Conservation (phyloP, 192 early-diverging fungal species). For the Rhizoclosmatium globosum region DNA sequence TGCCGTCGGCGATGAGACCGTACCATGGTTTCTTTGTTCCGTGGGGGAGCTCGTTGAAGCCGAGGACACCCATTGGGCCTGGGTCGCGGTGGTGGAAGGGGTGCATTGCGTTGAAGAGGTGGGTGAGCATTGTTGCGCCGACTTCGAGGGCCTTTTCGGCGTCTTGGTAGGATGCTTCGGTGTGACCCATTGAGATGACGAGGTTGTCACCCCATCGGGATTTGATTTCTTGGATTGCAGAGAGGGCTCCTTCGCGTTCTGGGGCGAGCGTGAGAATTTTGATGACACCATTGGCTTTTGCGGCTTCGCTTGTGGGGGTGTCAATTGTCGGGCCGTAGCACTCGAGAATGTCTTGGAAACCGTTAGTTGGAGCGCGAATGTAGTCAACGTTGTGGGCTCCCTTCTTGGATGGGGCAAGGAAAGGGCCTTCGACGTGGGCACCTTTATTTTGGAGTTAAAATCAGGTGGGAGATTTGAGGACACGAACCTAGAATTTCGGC, state of each 20-base stretch:
- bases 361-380: slow-evolving; percentile 66
- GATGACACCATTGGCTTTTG: slow-evolving; percentile 79
- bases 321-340: slow-evolving; percentile 72
- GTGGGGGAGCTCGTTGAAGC: slow-evolving; percentile 34
- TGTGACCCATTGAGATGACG: slow-evolving; percentile 65
- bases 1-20: slow-evolving; percentile 84
- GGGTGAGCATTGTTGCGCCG: slow-evolving; percentile 80
- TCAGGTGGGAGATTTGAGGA: not conserved
- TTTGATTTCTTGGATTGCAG: slow-evolving; percentile 62
- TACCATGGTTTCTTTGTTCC: slow-evolving; percentile 72
- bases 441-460: slow-evolving; percentile 40
- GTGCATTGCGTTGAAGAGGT: slow-evolving; percentile 51
- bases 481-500: slow-evolving; percentile 11
- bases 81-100: slow-evolving; percentile 86
- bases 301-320: slow-evolving; percentile 64
- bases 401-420: slow-evolving; percentile 70
- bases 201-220: slow-evolving; percentile 66
- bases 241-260: slow-evolving; percentile 2
- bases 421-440: slow-evolving; percentile 73
- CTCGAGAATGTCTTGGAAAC: slow-evolving; percentile 70
- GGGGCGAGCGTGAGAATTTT: slow-evolving; percentile 62
- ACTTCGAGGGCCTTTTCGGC: slow-evolving; percentile 24
- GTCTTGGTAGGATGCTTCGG: not conserved
- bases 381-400: slow-evolving; percentile 78
- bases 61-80: slow-evolving; percentile 79